Evolutionary conservation across 2,329 filamentous ascomycete species (phyloP), one percentile per base, ranked within the genome.

Genomic region (Aspergillus sp.): DNA sequence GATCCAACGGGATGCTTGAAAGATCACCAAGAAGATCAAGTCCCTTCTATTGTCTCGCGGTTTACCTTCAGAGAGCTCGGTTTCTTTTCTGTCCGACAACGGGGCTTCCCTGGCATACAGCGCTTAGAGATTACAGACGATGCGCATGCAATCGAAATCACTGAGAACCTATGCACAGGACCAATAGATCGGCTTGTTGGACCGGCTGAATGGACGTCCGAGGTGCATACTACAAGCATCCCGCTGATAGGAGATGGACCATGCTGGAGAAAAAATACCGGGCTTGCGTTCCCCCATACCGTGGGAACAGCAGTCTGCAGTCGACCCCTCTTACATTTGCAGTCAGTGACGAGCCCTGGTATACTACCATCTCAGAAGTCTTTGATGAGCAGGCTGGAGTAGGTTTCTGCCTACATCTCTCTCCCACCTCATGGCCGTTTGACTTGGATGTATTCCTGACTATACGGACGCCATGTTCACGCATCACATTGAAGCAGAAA

Each of bases 131-230:
- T 85, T 30, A 77, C 81, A 51, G 67, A 66, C 27, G 68, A 72
- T 40, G 58, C 65, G 9, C 49, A 60, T 10, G 59, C 66, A 49
- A 61, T 84, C 10, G 80, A 81, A 54, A 57, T 83, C 19, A 68
- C 76, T 29, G 76, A 81, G 48, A 81, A 82, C 46, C 67, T 75
- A 37, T 76, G 79, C 55, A 65, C 68, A 28, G 77, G 74, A 66
- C 64, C 74, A 4, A 65, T 64, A 7, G 73, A 76, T 9, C 64
- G 65, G 27, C 73, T 79, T 40, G 69, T 61, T 35, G 53, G 55
- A 61, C 46, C 67, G 57, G 37, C 59, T 52, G 42, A 61, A 45
- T 44, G 70, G 65, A 31, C 72, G 65, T 48, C 69, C 64, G 36
- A 66, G 69, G 46, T 78, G 72, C 59, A 64, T 29, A 70, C 69